phyloP scores from a whole-genome alignment of 495 filamentous ascomycete species.

The Elasticomyces elasticus region DNA sequence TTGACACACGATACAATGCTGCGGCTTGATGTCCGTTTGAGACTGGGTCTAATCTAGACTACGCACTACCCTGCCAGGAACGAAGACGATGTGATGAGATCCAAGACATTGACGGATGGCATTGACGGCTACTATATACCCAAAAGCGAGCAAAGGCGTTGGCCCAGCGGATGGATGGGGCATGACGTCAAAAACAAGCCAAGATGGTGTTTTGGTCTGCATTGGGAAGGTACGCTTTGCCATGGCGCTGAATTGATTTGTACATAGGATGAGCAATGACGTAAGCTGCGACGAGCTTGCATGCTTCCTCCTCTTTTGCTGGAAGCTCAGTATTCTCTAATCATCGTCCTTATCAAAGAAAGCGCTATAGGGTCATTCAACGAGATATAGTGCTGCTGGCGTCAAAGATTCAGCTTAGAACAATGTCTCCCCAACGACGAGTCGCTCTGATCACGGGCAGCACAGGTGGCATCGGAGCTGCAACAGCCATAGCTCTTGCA shows the following conservation, averaged over 20 bases:
- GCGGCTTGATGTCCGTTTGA: slow-evolving; percentile 3
- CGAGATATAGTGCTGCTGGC: background rate
- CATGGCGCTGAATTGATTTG: no score
- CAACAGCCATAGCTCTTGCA: slow-evolving; percentile 23
- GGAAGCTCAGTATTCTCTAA: background rate
- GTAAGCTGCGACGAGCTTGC: background rate
- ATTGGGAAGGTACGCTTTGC: background rate
- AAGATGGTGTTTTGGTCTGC: background rate
- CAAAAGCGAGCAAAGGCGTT: background rate
- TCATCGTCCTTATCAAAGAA: no score
- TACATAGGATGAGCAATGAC: background rate
- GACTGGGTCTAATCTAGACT: background rate
- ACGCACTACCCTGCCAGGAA: background rate
- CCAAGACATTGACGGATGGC: background rate
- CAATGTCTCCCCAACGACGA: background rate
- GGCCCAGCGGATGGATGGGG: background rate
- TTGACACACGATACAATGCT: slow-evolving; percentile 12
- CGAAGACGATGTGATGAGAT: background rate
- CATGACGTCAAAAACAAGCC: background rate
- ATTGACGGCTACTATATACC: background rate
- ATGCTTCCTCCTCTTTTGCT: background rate
- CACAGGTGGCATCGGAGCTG: slow-evolving; percentile 29
- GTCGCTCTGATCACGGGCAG: slow-evolving; percentile 23
- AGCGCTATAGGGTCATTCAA: no score
- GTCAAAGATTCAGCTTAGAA: background rate